A percentile compares a stretch with the other conserved stretches of the same genome.
These are phyloP conservation scores for Rhodotorula sp. DNA, from an alignment of 1,284 basidiomycete genomes.

Conservation along the genomic window DNA sequence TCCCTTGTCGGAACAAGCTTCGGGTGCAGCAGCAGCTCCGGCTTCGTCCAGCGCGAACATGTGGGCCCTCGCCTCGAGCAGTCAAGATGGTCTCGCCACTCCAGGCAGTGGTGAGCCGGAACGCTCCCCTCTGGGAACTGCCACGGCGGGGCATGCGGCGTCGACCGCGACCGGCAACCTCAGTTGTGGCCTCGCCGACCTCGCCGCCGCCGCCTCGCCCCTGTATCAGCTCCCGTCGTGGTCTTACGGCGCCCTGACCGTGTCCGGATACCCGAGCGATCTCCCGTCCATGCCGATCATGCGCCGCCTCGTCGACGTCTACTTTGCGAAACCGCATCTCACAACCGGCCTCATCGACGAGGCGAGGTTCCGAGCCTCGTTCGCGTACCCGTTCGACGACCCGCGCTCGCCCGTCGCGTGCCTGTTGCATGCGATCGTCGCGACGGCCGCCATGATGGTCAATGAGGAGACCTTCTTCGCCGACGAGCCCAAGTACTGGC, in stretches of 20 bases:
- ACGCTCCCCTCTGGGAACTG: too few species aligned
- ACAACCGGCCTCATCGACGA: conserved; percentile 56
- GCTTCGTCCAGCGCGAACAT: neutral
- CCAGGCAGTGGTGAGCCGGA: too few species aligned
- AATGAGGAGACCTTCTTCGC: conserved; percentile 54
- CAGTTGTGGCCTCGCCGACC: conserved; percentile 1
- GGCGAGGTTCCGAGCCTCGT: conserved; percentile 68
- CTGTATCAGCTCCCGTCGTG: neutral
- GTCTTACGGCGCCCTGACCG: neutral
- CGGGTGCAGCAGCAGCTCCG: neutral
- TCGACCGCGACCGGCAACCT: too few species aligned
- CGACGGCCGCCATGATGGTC: conserved; percentile 77
- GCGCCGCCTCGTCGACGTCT: conserved; percentile 37
- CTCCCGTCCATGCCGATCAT: conserved; percentile 34
- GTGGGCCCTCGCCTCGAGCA: neutral
- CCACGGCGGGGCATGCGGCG: too few species aligned
- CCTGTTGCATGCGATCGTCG: conserved; percentile 78
- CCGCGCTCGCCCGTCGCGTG: conserved; percentile 78
- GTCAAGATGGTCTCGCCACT: too few species aligned
- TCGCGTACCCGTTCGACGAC: conserved; percentile 64
- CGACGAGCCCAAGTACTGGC: conserved; percentile 29
- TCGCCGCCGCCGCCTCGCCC: conserved; percentile 4
- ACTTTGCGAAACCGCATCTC: conserved; percentile 37
- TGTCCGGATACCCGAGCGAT: conserved; percentile 1
- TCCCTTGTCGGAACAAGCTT: too few species aligned